Evolutionary conservation across 306 rosid species (phyloP), one percentile per base, ranked within the genome.

Genomic region (Lathyrus aphaca): DNA sequence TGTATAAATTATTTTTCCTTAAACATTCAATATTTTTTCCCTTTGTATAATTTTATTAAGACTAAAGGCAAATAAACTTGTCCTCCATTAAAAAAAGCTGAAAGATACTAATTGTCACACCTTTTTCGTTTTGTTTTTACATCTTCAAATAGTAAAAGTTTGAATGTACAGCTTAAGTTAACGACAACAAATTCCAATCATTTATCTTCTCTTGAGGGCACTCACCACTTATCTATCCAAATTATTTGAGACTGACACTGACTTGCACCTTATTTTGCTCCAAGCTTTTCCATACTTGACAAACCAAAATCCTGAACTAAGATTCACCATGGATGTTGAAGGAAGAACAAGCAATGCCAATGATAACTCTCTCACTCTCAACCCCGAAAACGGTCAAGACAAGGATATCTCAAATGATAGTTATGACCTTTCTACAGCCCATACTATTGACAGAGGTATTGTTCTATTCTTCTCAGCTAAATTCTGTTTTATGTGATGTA

Each of bases 391-490:
- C 17, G 80, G 32, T 56, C 78, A 16, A 38, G 51, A 59, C 30
- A 68, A 54, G 49, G 29, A 38, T 55, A 39, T n/a, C 51, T 72
- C 45, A 57, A 59, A 45, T 21, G 60, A 69, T 51, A 2, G 2
- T 17, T 29, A 4, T 81, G 64, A 32, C 11, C 55, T 64, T 23
- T 69, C 85, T 3, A 59, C 91, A 21, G 91, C 91, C 69, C 91
- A 86, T 57, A 80, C 83, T 2, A 60, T 80, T 51, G 88, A 72
- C 49, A 64, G 46, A 3, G 91, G 91, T 86, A 83, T 17, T 35
- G 2, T 25, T 2, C 6, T 18, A 11, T 27, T 10, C 23, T 19
- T 14, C 8, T 56, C 25, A 17, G 30, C 46, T 40, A 18, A 17
- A 0, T 29, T 61, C 5, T 76, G n/a, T 51, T 60, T n/a, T 1